Conservation (phyloP, 768 basidiomycete genomes). For the Butyriboletus loyo region DNA sequence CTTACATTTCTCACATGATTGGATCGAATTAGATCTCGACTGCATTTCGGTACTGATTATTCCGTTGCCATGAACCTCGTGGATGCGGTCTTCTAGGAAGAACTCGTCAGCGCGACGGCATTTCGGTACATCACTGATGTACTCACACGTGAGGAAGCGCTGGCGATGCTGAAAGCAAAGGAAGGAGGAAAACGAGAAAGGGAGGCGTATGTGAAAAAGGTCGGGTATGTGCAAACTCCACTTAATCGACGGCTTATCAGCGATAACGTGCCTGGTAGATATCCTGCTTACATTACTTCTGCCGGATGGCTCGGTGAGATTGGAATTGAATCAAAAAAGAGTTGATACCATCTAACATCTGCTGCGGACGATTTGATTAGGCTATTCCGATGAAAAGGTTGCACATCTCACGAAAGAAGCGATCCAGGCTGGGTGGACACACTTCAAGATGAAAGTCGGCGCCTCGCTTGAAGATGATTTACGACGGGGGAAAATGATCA, state of each 20-base stretch:
- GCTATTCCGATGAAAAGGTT: conserved; percentile 89
- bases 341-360: background rate
- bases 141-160: conserved; percentile 85
- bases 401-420: conserved; percentile 79
- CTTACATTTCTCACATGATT: conserved; percentile 7
- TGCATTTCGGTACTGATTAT: background rate
- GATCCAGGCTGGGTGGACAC: conserved; percentile 85
- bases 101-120: conserved; percentile 68
- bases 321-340: background rate
- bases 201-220: conserved; percentile 65
- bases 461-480: conserved; percentile 76
- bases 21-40: background rate
- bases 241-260: background rate
- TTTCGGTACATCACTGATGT: conserved; percentile 91
- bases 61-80: background rate
- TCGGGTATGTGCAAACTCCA: conserved; percentile 44
- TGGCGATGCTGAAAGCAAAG: conserved; percentile 71
- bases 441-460: conserved; percentile 98
- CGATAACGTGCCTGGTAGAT: conserved; percentile 41
- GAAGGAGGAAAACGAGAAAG: conserved; percentile 73
- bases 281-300: conserved; percentile 89
- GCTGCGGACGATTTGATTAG: conserved; percentile 28
- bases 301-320: conserved; percentile 79
- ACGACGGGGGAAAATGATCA: conserved; percentile 79
- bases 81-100: conserved; percentile 47